Conservation (phyloP, 1,139 yeast genomes). For the Geotrichum klebahnii region DNA sequence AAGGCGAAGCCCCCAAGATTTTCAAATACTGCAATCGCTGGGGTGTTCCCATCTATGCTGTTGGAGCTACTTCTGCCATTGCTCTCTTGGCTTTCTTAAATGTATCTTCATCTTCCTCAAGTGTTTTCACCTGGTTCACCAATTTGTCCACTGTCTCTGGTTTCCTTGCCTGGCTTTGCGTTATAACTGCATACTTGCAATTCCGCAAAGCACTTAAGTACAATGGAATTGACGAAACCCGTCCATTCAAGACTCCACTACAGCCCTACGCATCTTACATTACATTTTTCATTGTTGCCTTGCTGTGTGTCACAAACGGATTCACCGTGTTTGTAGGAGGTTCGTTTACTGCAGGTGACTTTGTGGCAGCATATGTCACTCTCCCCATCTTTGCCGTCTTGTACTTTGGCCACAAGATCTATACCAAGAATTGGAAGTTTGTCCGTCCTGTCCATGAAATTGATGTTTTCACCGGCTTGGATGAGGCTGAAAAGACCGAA, state of each 20-base stretch:
- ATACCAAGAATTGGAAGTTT: slow-evolving; percentile 45
- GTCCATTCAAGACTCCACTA: slow-evolving; percentile 45
- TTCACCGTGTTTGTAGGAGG: slow-evolving; percentile 57
- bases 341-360: slow-evolving; percentile 49
- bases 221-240: slow-evolving; percentile 30
- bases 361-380: slow-evolving; percentile 53
- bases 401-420: slow-evolving; percentile 51
- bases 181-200: slow-evolving; percentile 47
- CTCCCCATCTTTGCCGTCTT: slow-evolving; percentile 47
- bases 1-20: slow-evolving; percentile 49
- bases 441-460: slow-evolving; percentile 44
- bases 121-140: slow-evolving; percentile 47
- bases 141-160: slow-evolving; percentile 46
- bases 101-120: slow-evolving; percentile 46
- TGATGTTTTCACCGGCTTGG: slow-evolving; percentile 51
- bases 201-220: slow-evolving; percentile 50
- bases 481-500: slow-evolving; percentile 48
- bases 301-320: slow-evolving; percentile 64
- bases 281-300: slow-evolving; percentile 44
- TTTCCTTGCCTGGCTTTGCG: slow-evolving; percentile 46
- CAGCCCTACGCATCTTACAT: slow-evolving; percentile 50
- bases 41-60: slow-evolving; percentile 46
- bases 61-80: slow-evolving; percentile 33
- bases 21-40: slow-evolving; percentile 43
- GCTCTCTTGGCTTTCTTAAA: slow-evolving; percentile 44